A percentile compares a stretch with the other conserved stretches of the same genome.
Evolutionary conservation across 73 alveolate genomes (phyloP).

Genomic region (Tetrahymena borealis): DNA sequence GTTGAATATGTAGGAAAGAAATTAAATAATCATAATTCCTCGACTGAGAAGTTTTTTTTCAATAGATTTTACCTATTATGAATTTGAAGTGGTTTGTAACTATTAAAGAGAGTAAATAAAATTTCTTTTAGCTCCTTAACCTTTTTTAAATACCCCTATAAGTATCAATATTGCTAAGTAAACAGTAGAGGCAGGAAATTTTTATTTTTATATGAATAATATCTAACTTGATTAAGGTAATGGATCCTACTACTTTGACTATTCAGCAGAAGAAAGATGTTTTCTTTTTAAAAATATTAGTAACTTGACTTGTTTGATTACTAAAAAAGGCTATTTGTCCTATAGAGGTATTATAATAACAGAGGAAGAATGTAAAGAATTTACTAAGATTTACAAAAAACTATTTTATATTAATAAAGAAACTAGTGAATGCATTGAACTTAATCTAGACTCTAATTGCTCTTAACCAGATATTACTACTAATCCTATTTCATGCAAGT

Average conservation of each 20-base stretch:
- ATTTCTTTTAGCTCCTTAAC: neutral
- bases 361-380: neutral
- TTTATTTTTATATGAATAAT: neutral
- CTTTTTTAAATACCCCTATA: neutral
- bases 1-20: neutral
- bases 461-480: no score
- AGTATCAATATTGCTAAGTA: neutral
- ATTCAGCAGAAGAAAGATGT: neutral
- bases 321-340: neutral
- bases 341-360: neutral
- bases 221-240: neutral
- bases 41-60: neutral
- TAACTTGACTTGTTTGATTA: neutral
- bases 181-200: neutral
- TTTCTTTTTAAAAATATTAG: neutral
- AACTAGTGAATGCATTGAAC: no score
- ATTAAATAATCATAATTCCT: neutral
- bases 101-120: neutral
- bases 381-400: neutral
- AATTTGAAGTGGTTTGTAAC: neutral
- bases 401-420: no score
- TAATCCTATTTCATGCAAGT: no score
- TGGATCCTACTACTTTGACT: neutral
- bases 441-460: no score
- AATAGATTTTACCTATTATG: neutral